phyloP scores from a whole-genome alignment of 176 grass and related monocot species.

The Oryza coarctata region DNA sequence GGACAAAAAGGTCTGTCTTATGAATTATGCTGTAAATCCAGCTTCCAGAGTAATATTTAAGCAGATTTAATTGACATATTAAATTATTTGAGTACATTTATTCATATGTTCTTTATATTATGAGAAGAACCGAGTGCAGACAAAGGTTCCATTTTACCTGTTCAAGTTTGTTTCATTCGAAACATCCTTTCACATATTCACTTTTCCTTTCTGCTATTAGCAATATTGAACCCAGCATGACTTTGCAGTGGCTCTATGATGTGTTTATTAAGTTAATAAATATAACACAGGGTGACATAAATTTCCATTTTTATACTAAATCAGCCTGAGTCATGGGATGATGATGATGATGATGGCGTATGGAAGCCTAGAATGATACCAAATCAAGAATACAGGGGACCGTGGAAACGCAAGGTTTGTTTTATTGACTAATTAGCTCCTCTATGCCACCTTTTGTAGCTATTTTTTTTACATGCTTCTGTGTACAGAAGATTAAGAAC shows the following conservation, averaged over 20 bases:
- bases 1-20: constrained; percentile 72
- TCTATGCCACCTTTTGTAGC: background rate
- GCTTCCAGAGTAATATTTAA: background rate
- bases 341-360: constrained; percentile 90
- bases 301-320: constrained; percentile 18
- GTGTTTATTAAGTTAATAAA: background rate
- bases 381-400: constrained; percentile 90
- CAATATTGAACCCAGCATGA: background rate
- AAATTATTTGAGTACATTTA: background rate
- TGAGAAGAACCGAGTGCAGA: background rate
- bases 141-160: background rate
- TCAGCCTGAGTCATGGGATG: constrained; percentile 94
- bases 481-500: constrained; percentile 95
- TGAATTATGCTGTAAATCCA: constrained; percentile 23
- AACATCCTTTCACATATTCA: background rate
- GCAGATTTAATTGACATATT: background rate
- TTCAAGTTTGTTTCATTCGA: background rate
- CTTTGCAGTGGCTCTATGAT: background rate
- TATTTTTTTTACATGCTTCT: constrained; percentile 14
- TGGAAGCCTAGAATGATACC: constrained; percentile 88
- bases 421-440: constrained; percentile 9
- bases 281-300: constrained; percentile 6
- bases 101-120: background rate
- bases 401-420: constrained; percentile 90
- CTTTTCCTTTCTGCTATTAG: background rate